Conservation (phyloP, 2,329 filamentous ascomycete species). For the Exophiala aquamarina region DNA sequence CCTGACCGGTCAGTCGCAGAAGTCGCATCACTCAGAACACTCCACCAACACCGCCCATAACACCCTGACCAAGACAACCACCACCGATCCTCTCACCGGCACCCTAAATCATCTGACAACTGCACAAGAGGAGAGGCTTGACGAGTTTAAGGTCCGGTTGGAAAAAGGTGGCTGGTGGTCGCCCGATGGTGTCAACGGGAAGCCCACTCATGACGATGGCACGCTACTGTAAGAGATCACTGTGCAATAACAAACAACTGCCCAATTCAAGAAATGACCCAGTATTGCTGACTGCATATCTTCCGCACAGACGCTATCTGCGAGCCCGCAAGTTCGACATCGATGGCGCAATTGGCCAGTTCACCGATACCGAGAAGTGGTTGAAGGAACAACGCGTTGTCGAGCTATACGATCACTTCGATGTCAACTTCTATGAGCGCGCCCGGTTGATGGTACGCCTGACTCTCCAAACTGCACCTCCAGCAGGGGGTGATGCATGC, state of each 20-base stretch:
- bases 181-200: conserved; percentile 33
- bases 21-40: conserved; percentile 26
- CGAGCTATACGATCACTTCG: conserved; percentile 80
- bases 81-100: conserved; percentile 46
- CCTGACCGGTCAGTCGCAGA: conserved; percentile 28
- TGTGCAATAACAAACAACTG: conserved; percentile 4
- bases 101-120: conserved; percentile 75
- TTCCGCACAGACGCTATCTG: conserved; percentile 68
- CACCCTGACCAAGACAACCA: conserved; percentile 24
- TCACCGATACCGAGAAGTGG: conserved; percentile 87
- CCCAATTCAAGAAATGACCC: not conserved
- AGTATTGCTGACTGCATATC: conserved; percentile 14
- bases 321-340: conserved; percentile 80
- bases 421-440: conserved; percentile 78
- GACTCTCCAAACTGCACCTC: not conserved
- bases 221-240: conserved; percentile 44
- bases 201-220: conserved; percentile 48
- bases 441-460: conserved; percentile 65
- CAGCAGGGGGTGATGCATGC: not conserved
- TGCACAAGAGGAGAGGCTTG: conserved; percentile 66
- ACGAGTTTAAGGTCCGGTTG: conserved; percentile 69
- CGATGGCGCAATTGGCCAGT: conserved; percentile 76
- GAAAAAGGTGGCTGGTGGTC: conserved; percentile 60
- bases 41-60: conserved; percentile 9
- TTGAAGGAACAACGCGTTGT: conserved; percentile 76